Evolutionary conservation across 2,329 filamentous ascomycete genomes (phyloP).

Genomic region (Hymenoscyphus fraxineus): DNA sequence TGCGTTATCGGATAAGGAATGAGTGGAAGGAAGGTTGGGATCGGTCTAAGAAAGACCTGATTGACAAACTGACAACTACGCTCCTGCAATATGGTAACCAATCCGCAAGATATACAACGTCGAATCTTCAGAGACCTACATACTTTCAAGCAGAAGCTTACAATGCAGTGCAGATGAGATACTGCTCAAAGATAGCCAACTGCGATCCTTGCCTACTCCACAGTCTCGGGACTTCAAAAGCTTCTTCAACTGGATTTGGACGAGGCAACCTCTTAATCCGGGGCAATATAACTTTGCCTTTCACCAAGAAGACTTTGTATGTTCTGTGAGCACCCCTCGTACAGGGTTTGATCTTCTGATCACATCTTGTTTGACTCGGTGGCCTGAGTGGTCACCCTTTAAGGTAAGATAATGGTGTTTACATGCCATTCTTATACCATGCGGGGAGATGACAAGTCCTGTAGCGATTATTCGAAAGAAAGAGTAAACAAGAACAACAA

Average conservation of each 20-base stretch:
- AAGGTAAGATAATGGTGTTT: constrained; percentile 7
- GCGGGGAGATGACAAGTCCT: no score
- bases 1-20: constrained; percentile 11
- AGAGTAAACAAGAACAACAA: background rate
- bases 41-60: constrained; percentile 14
- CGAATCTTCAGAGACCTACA: no score
- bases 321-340: background rate
- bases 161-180: constrained; percentile 11
- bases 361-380: constrained; percentile 11
- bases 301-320: constrained; percentile 17
- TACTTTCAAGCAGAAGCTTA: background rate
- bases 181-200: constrained; percentile 15
- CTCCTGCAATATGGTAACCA: constrained; percentile 15
- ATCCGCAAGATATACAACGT: no score
- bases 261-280: constrained; percentile 12
- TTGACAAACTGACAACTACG: constrained; percentile 14
- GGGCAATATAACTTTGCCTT: constrained; percentile 18
- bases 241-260: constrained; percentile 18
- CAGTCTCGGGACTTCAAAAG: constrained; percentile 4
- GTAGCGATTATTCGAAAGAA: background rate
- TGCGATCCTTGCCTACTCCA: constrained; percentile 10
- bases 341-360: constrained; percentile 12
- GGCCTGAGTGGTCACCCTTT: constrained; percentile 9
- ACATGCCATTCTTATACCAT: no score
- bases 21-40: constrained; percentile 16